Evolutionary conservation across 2,329 filamentous ascomycete species (phyloP), one percentile per base, ranked within the genome.

Genomic region (Neoscytalidium dimidiatum): DNA sequence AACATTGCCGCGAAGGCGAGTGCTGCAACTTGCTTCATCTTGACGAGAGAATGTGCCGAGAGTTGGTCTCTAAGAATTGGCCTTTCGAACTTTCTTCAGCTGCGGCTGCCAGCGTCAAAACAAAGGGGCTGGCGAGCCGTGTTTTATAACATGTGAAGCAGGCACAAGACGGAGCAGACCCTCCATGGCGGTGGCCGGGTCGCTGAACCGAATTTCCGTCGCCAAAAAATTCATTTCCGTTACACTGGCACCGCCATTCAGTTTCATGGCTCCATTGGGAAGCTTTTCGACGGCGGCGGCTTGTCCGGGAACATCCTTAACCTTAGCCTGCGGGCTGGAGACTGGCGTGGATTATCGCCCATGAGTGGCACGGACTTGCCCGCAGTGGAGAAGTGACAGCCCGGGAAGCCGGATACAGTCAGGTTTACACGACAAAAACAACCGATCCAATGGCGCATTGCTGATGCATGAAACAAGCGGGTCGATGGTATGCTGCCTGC

Each of bases 1-100:
- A 52, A 43, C 7, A 66, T 28, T 13, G 66, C 60, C 29, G 51
- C 57, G 17, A 60, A 57, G n/a, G 51, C 64, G 28, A 63, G 51
- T 17, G 48, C 61, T 44, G 48, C 46, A 21, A 31, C 19, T 26
- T 49, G 58, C 46, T 62, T 62, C 58, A 62, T 62, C 19, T 33
- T 51, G 58, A 28, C 44, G 23, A 62, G 14, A 48, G 38, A 43
- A 21, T 28, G 21, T 29, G 35, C 23, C 33, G 17, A 43, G 38
- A 13, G 17, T 38, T 11, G 41, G 56, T 48, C 13, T 19, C 28
- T 35, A n/a, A 46, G 41, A 58, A 38, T 21, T 17, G 41, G 56
- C 9, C 35, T 14, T 29, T 43, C n/a, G 14, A 19, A 44, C n/a
- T 23, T 33, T 48, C 17, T 46, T 28, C 14, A 26, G n/a, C 13